Evolutionary conservation across 2,329 filamentous ascomycete genomes (phyloP).

Genomic region (Diaporthe batatas): DNA sequence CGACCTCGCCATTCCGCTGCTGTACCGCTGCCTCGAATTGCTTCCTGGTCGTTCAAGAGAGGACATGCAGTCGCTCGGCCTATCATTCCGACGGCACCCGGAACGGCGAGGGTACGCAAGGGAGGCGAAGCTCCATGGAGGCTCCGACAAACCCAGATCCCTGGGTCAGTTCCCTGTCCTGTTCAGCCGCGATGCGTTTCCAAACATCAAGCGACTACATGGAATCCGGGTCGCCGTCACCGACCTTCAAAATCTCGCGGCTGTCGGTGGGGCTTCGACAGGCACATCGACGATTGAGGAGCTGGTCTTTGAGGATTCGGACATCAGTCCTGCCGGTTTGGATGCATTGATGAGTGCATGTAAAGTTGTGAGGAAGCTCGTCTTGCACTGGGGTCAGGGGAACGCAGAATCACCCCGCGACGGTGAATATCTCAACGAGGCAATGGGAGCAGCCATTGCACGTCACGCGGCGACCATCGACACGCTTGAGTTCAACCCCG

Average conservation of each 20-base stretch:
- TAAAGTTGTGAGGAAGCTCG: conserved; percentile 13
- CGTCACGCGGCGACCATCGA: conserved; percentile 8
- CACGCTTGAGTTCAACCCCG: conserved; percentile 14
- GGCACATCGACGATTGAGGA: conserved; percentile 9
- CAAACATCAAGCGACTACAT: neutral
- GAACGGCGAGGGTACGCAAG: neutral
- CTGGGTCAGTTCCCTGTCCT: conserved; percentile 5
- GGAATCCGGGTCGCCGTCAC: neutral
- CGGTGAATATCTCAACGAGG: neutral
- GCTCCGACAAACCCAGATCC: neutral
- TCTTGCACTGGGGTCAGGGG: neutral
- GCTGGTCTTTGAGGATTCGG: conserved; percentile 10
- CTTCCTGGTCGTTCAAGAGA: conserved; percentile 5
- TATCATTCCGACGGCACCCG: conserved; percentile 18
- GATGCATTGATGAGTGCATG: conserved; percentile 7
- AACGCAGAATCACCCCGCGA: neutral
- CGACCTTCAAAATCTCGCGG: neutral
- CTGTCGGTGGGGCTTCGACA: neutral
- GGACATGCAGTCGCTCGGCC: conserved; percentile 17
- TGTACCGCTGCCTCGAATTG: conserved; percentile 3
- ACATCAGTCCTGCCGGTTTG: neutral
- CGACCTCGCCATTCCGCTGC: conserved; percentile 7
- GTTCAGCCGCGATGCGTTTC: conserved; percentile 2
- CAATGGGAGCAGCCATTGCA: conserved; percentile 12
- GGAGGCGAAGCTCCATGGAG: conserved; percentile 12